Conservation (phyloP, 164 flowering plant genomes). For the grape (Vitis vinifera) region DNA sequence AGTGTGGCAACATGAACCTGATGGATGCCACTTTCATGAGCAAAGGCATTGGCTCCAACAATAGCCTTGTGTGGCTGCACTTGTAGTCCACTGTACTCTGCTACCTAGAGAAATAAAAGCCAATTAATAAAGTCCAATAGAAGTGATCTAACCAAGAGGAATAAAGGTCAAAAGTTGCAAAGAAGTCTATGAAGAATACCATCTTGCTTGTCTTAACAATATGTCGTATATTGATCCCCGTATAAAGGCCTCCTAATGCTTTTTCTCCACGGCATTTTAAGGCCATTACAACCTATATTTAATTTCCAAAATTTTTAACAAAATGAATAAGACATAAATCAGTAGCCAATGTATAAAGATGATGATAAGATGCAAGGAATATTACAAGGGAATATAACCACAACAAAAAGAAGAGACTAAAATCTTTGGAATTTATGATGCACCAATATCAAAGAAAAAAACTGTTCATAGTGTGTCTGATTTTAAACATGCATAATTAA, state of each 20-base stretch:
- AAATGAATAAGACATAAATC: neutral
- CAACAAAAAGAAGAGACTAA: no score
- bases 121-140: constrained; percentile 2
- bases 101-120: constrained; percentile 51
- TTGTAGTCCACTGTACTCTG: constrained; percentile 71
- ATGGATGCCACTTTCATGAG: constrained; percentile 99
- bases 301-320: neutral
- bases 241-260: constrained; percentile 70
- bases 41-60: constrained; percentile 98
- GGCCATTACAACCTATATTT: constrained; percentile 86
- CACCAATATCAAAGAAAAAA: no score
- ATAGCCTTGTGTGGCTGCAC: constrained; percentile 98
- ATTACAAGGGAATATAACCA: no score
- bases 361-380: no score
- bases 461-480: no score
- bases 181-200: constrained; percentile 39
- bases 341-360: neutral
- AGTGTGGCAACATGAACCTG: constrained; percentile 53
- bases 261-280: constrained; percentile 76
- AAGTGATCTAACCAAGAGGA: constrained; percentile 12
- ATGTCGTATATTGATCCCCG: constrained; percentile 70
- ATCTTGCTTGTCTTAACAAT: constrained; percentile 91
- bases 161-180: neutral
- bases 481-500: no score
- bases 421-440: no score